Evolutionary conservation across 179 eudicot species (phyloP).

Genomic region (Patellifolia procumbens): DNA sequence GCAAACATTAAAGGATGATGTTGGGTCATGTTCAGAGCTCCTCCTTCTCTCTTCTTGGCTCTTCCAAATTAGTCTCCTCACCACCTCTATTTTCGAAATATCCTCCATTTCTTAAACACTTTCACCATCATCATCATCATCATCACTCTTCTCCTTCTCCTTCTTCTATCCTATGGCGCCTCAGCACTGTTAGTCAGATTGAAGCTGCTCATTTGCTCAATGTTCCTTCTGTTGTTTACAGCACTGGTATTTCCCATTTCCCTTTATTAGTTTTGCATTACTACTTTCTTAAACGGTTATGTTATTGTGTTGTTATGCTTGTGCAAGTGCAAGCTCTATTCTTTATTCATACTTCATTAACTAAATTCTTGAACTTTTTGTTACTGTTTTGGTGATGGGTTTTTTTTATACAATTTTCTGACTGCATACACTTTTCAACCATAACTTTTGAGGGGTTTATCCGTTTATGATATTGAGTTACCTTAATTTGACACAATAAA

Average conservation of each 20-base stretch:
- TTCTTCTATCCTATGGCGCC: neutral
- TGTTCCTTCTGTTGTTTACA: slow-evolving; percentile 4
- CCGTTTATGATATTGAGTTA: too few relatives aligned
- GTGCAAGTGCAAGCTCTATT: neutral
- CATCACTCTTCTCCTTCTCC: slow-evolving; percentile 12
- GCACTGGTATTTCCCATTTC: slow-evolving; percentile 14
- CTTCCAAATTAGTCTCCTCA: slow-evolving; percentile 32
- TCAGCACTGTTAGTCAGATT: neutral
- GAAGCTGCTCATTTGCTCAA: slow-evolving; percentile 18
- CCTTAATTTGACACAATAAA: too few relatives aligned
- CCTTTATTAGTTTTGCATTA: neutral
- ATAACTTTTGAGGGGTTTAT: too few relatives aligned
- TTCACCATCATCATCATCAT: slow-evolving; percentile 4
- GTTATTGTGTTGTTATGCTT: slow-evolving; percentile 16
- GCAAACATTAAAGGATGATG: neutral
- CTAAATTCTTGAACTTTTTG: too few relatives aligned
- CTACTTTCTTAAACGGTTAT: neutral
- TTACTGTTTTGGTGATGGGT: too few relatives aligned
- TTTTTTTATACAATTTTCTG: too few relatives aligned
- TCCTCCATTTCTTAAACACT: slow-evolving; percentile 22
- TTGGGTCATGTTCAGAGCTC: slow-evolving; percentile 40
- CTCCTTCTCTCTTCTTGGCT: slow-evolving; percentile 31
- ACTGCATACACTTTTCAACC: too few relatives aligned
- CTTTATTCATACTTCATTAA: neutral
- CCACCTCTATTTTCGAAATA: slow-evolving; percentile 22